Evolutionary conservation across 768 basidiomycete genomes (phyloP), one percentile per base, ranked within the genome.

Genomic region (Russula dissimulans): DNA sequence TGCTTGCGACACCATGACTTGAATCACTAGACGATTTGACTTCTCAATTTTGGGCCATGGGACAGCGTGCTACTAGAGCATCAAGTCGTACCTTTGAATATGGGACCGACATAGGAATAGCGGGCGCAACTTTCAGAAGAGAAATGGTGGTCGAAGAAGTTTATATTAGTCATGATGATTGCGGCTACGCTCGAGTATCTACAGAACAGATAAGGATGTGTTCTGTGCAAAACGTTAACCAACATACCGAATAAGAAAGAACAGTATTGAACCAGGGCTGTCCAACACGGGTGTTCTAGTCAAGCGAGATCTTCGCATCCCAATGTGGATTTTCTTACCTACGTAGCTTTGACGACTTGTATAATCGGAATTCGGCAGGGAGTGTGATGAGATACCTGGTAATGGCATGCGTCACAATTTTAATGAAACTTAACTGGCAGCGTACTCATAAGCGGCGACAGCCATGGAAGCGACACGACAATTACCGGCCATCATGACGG

Each of bases 1-100:
- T 5, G 77, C 72, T 67, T 88, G 85, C 5, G 85, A 86, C 46
- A 84, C 73, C 79, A 83, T 82, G 0, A 75, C 73, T 70, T 87
- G 86, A 5, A 85, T 15, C 3, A 82, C 86, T 87, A 34, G 6
- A 34, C 46, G 34, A 22, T 9, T 6, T 1, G 34, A 36, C 9
- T 26, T 26, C 22, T 41, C 14, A 56, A 32, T 11, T n/a, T 15
- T 5, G 48, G 12, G 47, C 14, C 4, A 1, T 14, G 17, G 5
- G 4, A 36, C 3, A 29, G 12, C 45, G 18, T 54, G 22, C 22
- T 26, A 26, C 22, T 26, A 15, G 22, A 44, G 32, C 5, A 36
- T 38, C 7, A 44, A 44, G 38, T 22, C 71, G 47, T 50, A 82
- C 86, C 85, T 79, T 87, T 87, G 68, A 86, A 81, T 11, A 77